Percentiles rank a stretch among this genome's conserved stretches.
Evolutionary conservation across 2,329 filamentous ascomycete genomes (phyloP).

Genomic region (Penicillium sp.): DNA sequence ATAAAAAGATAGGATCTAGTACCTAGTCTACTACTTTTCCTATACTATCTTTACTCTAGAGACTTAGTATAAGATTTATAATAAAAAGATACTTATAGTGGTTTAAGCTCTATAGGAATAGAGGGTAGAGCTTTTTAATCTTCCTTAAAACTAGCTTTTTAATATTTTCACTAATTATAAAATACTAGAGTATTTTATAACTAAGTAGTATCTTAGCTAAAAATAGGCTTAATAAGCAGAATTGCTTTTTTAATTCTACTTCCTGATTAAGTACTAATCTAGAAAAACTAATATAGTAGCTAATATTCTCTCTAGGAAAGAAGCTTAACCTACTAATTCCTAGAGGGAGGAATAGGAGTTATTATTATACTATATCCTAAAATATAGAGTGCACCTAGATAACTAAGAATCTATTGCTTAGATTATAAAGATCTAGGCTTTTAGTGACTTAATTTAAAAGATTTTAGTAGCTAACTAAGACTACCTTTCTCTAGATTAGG

Average conservation of each 20-base stretch:
- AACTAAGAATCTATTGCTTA: background rate
- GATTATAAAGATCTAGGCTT: background rate
- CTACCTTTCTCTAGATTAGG: background rate
- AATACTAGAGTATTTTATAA: background rate
- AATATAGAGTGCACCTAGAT: background rate
- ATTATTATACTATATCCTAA: background rate
- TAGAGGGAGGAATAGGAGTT: no score
- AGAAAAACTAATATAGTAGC: background rate
- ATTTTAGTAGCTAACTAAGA: background rate
- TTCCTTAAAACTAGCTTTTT: background rate
- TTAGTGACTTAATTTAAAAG: background rate
- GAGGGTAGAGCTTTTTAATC: background rate
- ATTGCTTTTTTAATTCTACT: background rate
- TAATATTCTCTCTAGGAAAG: no score
- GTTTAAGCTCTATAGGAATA: background rate
- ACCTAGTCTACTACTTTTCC: no score
- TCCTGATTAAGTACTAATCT: background rate
- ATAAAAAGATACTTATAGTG: background rate
- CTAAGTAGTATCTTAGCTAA: background rate
- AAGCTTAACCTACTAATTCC: no score
- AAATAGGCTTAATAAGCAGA: background rate
- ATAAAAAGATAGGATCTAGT: background rate
- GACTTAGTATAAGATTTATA: background rate
- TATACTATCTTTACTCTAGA: background rate
- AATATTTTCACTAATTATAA: background rate